A percentile compares a stretch with the other conserved stretches of the same genome.
phyloP scores from a whole-genome alignment of 1,139 yeast species.

The Lodderomyces margitis region DNA sequence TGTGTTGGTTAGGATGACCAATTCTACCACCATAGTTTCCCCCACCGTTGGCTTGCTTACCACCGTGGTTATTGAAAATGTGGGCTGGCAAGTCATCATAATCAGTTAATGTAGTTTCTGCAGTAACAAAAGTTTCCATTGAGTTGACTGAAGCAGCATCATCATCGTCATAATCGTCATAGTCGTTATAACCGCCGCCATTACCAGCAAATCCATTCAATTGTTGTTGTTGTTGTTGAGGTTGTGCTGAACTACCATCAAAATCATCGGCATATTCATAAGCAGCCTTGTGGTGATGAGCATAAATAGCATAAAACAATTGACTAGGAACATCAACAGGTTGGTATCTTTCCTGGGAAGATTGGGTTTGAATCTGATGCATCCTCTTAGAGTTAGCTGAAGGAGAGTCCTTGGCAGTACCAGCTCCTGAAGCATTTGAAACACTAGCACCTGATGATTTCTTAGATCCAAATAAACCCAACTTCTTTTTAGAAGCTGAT shows the following conservation, averaged over 20 bases:
- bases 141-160: constrained; percentile 26
- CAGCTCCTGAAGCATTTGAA: constrained; percentile 13
- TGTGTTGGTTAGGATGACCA: constrained; percentile 11
- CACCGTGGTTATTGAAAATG: constrained; percentile 9
- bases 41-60: constrained; percentile 9
- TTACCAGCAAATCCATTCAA: constrained; percentile 4
- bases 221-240: neutral
- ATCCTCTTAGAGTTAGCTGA: constrained; percentile 26
- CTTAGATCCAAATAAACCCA: constrained; percentile 20
- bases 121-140: constrained; percentile 39
- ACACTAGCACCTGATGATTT: constrained; percentile 12
- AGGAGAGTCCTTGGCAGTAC: constrained; percentile 14
- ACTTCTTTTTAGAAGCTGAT: constrained; percentile 23
- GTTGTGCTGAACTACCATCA: constrained; percentile 11
- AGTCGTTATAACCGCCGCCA: constrained; percentile 17
- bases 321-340: constrained; percentile 27
- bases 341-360: constrained; percentile 28
- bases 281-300: constrained; percentile 23
- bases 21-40: constrained; percentile 15
- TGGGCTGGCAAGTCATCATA: constrained; percentile 18
- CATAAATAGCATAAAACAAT: constrained; percentile 22
- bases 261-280: constrained; percentile 26
- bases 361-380: constrained; percentile 31
- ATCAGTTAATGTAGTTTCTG: constrained; percentile 31
- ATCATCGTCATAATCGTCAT: constrained; percentile 16